These are phyloP conservation scores for Tuber indicum DNA, from an alignment of 495 filamentous ascomycete species.

Conservation along the genomic window DNA sequence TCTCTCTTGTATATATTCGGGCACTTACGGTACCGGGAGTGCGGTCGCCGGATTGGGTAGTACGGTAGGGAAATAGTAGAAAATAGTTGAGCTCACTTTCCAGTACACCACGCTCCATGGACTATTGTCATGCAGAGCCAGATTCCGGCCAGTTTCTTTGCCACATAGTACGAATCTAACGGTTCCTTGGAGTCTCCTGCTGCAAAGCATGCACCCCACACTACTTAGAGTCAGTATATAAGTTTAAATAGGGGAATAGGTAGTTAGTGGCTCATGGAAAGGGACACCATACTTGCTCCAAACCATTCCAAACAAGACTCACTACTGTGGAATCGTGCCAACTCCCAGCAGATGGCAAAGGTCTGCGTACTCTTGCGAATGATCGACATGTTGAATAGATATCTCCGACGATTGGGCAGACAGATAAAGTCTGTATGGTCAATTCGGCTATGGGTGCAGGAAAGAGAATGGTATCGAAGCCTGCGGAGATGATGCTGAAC, in stretches of 20 bases:
- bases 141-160: background rate
- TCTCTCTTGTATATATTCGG: too few relatives aligned
- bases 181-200: background rate
- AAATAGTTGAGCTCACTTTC: background rate
- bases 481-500: background rate
- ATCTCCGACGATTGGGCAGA: background rate
- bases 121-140: conserved; percentile 7
- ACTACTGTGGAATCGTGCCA: conserved; percentile 19
- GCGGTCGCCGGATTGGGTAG: background rate
- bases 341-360: conserved; percentile 12
- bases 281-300: conserved; percentile 4
- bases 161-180: background rate
- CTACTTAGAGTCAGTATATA: background rate
- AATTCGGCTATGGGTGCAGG: background rate
- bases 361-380: background rate
- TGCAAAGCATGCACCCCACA: conserved; percentile 7
- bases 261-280: background rate
- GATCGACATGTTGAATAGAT: background rate
- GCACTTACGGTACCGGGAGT: background rate
- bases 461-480: background rate
- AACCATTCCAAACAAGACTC: conserved; percentile 22
- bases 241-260: background rate
- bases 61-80: background rate
- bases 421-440: background rate
- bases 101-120: conserved; percentile 5